Evolutionary conservation across 768 basidiomycete genomes (phyloP).

Genomic region (Lactarius hatsudake): DNA sequence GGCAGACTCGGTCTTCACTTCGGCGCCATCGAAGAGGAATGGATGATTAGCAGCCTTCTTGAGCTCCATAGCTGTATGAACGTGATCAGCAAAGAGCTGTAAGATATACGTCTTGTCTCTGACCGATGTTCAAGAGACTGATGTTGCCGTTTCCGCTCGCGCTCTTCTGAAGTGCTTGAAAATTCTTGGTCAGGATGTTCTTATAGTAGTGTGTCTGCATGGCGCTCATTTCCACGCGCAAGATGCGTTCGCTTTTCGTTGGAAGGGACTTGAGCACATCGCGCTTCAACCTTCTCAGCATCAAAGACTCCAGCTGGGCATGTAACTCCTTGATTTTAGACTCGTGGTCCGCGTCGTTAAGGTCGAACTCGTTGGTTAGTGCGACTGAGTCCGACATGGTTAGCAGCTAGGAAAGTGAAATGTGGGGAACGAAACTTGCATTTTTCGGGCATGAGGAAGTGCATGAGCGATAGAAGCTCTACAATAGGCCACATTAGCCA

Average conservation of each 20-base stretch:
- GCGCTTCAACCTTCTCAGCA: conserved; percentile 91
- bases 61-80: conserved; percentile 82
- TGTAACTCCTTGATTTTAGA: conserved; percentile 94
- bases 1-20: conserved; percentile 52
- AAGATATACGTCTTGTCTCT: conserved; percentile 28
- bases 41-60: conserved; percentile 99
- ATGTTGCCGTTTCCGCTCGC: conserved; percentile 87
- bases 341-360: conserved; percentile 91
- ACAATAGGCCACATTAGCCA: conserved; percentile 15
- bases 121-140: conserved; percentile 92
- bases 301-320: conserved; percentile 85
- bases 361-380: conserved; percentile 92
- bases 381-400: conserved; percentile 55
- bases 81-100: conserved; percentile 3
- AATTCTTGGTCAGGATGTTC: conserved; percentile 98
- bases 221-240: conserved; percentile 95
- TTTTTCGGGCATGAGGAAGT: conserved; percentile 98
- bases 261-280: conserved; percentile 96
- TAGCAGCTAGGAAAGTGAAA: not conserved
- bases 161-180: conserved; percentile 86
- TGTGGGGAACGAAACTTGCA: conserved; percentile 48
- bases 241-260: conserved; percentile 96
- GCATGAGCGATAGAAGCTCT: conserved; percentile 97
- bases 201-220: conserved; percentile 99
- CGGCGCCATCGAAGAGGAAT: conserved; percentile 96